Base-by-base conservation (phyloP, 257 asterid genomes). In the Plantago ovata region DNA sequence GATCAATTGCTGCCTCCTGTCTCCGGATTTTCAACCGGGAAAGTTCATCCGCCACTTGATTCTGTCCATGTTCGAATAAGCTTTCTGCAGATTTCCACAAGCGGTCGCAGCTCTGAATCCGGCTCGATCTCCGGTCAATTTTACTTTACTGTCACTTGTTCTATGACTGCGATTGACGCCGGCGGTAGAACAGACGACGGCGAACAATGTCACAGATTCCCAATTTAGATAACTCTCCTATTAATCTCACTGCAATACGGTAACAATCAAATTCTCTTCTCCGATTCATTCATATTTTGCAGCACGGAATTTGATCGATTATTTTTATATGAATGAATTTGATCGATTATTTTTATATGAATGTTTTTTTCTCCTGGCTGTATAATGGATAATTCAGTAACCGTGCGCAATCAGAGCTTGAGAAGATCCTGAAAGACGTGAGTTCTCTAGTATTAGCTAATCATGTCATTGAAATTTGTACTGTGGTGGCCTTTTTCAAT, bases 171-270 rank as follows among this genome's bases (percentile, higher is more conserved):
- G n/a, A n/a, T n/a, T n/a, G n/a, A n/a, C n/a, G n/a, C n/a, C n/a
- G n/a, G n/a, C n/a, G 21, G 3, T 10, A 41, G 10, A 15, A 44
- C 16, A 9, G 6, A 44, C 14, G 14, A 6, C 15, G 16, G 32
- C n/a, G 28, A 38, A 69, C 55, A 57, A 81, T 86, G 98, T 81
- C 95, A 56, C 98, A 87, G 77, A 83, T 92, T 68, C 96, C 98
- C 48, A 83, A 72, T 67, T 78, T 92, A 21, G 98, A 81, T 56
- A 87, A 92, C 56, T 92, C 96, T 50, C 94, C 98, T n/a, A 71
- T 92, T 69, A 92, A 87, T 70, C 86, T 92, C 77, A 63, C 77
- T 21, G 65, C 79, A 12, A 65, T 88, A 52, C 74, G 96, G 98
- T 92, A 65, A 39, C n/a, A n/a, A n/a, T n/a, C n/a, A n/a, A n/a